These are phyloP conservation scores for Beauveria asiatica DNA, from an alignment of 2,329 filamentous ascomycete species.

Conservation along the genomic window DNA sequence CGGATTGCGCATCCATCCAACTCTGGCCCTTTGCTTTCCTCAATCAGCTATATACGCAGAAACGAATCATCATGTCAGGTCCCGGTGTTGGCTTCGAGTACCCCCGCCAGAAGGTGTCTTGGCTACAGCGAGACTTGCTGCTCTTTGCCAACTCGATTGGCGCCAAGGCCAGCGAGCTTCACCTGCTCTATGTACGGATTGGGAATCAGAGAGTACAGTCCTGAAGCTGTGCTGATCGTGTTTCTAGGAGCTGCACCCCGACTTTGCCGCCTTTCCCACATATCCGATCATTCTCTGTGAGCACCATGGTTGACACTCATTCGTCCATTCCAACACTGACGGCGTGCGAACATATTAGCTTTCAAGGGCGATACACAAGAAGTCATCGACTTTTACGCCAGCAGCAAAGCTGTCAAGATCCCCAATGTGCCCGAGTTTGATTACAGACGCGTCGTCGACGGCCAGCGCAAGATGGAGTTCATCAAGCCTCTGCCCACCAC, in stretches of 20 bases:
- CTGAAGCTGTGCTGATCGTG: not conserved
- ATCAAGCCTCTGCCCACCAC: slow-evolving; percentile 65
- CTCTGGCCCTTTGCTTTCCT: not conserved
- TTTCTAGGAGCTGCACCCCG: slow-evolving; percentile 70
- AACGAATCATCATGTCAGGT: slow-evolving; percentile 26
- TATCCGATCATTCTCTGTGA: slow-evolving; percentile 73
- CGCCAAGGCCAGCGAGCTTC: slow-evolving; percentile 74
- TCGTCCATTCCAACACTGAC: slow-evolving; percentile 4
- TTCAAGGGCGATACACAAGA: slow-evolving; percentile 74
- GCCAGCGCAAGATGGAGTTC: slow-evolving; percentile 72
- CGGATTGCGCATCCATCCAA: not conserved
- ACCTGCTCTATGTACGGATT: slow-evolving; percentile 73
- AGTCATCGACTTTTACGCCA: slow-evolving; percentile 76
- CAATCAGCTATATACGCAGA: not conserved
- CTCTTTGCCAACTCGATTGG: slow-evolving; percentile 90
- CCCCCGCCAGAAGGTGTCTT: slow-evolving; percentile 65
- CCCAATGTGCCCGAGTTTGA: slow-evolving; percentile 72
- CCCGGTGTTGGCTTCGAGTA: slow-evolving; percentile 70
- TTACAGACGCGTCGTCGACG: slow-evolving; percentile 66
- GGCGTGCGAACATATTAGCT: slow-evolving; percentile 28
- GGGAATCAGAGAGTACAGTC: not conserved
- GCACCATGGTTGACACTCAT: slow-evolving; percentile 18
- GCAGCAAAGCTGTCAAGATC: slow-evolving; percentile 57
- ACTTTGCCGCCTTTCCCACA: slow-evolving; percentile 82
- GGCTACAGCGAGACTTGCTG: slow-evolving; percentile 80